A percentile compares a stretch with the other conserved stretches of the same genome.
These are phyloP conservation scores for Cardamine resedifolia DNA, from an alignment of 345 rosid species.

Conservation along the genomic window DNA sequence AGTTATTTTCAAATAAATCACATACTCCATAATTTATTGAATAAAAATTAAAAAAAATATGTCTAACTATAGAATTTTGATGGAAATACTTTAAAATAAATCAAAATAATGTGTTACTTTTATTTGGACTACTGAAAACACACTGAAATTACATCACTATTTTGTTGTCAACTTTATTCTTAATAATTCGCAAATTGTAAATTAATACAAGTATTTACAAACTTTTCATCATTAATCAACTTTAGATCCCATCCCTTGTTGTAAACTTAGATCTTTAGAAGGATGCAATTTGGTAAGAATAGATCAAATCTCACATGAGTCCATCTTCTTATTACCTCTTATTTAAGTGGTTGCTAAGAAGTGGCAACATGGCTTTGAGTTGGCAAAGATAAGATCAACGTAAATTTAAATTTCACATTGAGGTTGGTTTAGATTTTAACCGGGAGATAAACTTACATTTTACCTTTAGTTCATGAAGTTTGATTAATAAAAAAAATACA, in stretches of 20 bases:
- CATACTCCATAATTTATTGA: neutral
- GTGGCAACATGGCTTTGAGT: constrained; percentile 37
- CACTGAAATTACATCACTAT: neutral
- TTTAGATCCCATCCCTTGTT: neutral
- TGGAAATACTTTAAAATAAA: neutral
- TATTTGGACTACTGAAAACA: neutral
- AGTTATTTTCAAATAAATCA: neutral
- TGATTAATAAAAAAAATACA: neutral
- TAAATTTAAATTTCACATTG: neutral
- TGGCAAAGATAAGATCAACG: constrained; percentile 13
- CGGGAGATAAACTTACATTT: neutral
- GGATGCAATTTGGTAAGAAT: constrained; percentile 6
- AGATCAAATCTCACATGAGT: constrained; percentile 11
- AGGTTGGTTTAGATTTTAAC: neutral
- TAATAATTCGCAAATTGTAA: neutral
- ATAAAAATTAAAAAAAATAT: neutral
- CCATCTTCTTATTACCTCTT: constrained; percentile 10
- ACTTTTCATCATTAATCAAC: neutral
- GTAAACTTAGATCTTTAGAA: constrained; percentile 2
- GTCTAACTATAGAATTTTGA: neutral
- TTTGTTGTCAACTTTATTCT: neutral
- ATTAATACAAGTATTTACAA: neutral
- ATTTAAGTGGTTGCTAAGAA: constrained; percentile 30
- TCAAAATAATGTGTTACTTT: no score
- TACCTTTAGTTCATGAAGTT: neutral